phyloP scores from a whole-genome alignment of 2,329 filamentous ascomycete species.

The Metarhizium guizhouense region DNA sequence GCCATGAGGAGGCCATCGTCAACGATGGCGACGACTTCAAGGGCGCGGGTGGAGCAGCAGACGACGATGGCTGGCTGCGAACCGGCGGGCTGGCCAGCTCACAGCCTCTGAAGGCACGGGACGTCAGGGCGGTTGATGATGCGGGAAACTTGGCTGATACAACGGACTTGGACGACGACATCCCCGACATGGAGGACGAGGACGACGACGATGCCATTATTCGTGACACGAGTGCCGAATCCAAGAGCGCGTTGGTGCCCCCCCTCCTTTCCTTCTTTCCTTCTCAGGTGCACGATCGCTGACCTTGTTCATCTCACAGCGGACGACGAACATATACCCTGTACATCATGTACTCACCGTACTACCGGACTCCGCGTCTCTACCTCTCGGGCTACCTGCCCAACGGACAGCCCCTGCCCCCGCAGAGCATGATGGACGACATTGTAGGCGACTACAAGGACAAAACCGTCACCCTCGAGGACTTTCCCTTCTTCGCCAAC shows the following conservation, averaged over 20 bases:
- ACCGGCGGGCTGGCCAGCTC: constrained; percentile 72
- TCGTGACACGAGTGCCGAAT: constrained; percentile 48
- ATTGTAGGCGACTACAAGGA: constrained; percentile 95
- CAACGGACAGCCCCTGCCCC: constrained; percentile 70
- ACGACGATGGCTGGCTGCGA: constrained; percentile 85
- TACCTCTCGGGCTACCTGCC: constrained; percentile 87
- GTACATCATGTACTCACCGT: constrained; percentile 96
- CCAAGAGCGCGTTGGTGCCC: constrained; percentile 33
- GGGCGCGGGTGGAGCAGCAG: constrained; percentile 37
- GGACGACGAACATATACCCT: constrained; percentile 90
- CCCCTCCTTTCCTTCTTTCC: neutral
- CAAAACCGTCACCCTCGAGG: constrained; percentile 96
- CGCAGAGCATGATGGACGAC: constrained; percentile 88
- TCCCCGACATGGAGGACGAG: constrained; percentile 97
- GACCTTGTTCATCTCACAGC: constrained; percentile 33
- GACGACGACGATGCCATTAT: constrained; percentile 97
- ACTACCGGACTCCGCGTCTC: constrained; percentile 90
- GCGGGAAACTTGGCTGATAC: constrained; percentile 75
- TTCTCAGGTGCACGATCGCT: neutral
- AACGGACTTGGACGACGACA: constrained; percentile 67
- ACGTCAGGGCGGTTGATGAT: constrained; percentile 84
- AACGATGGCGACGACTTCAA: constrained; percentile 63
- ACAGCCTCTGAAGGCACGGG: constrained; percentile 65
- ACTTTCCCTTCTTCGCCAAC: constrained; percentile 90
- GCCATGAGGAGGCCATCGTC: constrained; percentile 78